Evolutionary conservation across 495 filamentous ascomycete genomes (phyloP).

Genomic region (Massariosphaeria phaeospora): DNA sequence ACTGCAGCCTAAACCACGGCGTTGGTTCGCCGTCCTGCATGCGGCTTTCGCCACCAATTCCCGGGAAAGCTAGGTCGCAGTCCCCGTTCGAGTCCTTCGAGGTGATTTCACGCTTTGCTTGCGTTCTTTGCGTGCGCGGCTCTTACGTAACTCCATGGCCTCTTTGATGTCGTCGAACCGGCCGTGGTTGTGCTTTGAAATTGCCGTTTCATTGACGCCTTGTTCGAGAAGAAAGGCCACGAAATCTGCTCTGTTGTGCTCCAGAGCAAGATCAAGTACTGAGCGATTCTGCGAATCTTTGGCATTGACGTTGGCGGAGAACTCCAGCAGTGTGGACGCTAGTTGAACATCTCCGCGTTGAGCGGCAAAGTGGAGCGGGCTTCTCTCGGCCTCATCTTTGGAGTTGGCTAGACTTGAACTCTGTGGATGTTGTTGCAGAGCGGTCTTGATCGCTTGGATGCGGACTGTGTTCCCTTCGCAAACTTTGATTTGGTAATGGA

Average conservation of each 20-base stretch:
- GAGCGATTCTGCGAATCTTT: conserved; percentile 7
- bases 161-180: conserved; percentile 13
- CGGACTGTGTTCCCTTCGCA: background rate
- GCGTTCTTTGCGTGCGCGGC: background rate
- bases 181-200: background rate
- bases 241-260: background rate
- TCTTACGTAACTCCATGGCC: background rate
- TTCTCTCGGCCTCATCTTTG: background rate
- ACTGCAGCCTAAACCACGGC: too few relatives aligned
- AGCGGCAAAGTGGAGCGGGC: conserved; percentile 1
- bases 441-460: background rate
- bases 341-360: conserved; percentile 2
- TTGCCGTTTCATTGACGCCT: background rate
- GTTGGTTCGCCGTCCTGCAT: too few relatives aligned
- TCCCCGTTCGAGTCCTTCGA: too few relatives aligned
- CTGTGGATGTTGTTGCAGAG: conserved; percentile 1
- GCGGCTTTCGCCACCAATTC: too few relatives aligned
- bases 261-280: conserved; percentile 6
- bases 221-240: conserved; percentile 4
- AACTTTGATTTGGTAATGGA: conserved; percentile 5
- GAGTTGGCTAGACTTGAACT: conserved; percentile 1
- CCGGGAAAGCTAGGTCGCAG: too few relatives aligned
- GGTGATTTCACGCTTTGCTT: too few relatives aligned
- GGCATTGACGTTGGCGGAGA: conserved; percentile 11
- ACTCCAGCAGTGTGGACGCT: background rate